phyloP scores from a whole-genome alignment of 1,139 yeast genomes.

The Candida pseudoviswanathii region DNA sequence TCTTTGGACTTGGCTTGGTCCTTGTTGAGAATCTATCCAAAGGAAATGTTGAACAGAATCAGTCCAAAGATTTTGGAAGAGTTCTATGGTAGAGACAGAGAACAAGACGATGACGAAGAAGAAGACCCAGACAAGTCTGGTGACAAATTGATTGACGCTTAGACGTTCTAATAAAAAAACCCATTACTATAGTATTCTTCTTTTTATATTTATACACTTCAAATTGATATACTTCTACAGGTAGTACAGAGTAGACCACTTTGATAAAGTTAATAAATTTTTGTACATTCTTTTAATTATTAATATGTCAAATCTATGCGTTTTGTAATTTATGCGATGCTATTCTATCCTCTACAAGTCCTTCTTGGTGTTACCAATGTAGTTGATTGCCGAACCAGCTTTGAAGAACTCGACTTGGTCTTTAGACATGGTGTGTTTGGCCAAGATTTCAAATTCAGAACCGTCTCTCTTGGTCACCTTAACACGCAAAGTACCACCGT shows the following conservation, averaged over 20 bases:
- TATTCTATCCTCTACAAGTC: conserved; percentile 2
- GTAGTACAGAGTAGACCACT: too few species aligned
- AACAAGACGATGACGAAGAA: conserved; percentile 57
- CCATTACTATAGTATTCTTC: not conserved
- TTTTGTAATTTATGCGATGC: not conserved
- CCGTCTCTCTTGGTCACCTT: conserved; percentile 79
- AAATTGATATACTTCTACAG: not conserved
- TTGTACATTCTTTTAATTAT: not conserved
- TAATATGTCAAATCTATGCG: not conserved
- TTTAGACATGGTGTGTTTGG: conserved; percentile 94
- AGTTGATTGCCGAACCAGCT: conserved; percentile 96
- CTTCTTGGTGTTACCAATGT: conserved; percentile 63
- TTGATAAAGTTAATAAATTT: too few species aligned
- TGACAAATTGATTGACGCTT: conserved; percentile 55
- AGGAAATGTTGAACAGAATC: conserved; percentile 97
- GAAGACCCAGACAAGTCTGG: conserved; percentile 32
- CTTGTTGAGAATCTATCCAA: conserved; percentile 95
- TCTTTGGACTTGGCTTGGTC: conserved; percentile 98
- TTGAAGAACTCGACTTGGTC: conserved; percentile 95
- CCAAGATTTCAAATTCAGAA: conserved; percentile 62
- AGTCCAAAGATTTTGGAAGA: conserved; percentile 95
- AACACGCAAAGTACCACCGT: conserved; percentile 77
- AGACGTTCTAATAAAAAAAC: conserved; percentile 13
- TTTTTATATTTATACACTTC: too few species aligned
- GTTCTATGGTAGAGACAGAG: conserved; percentile 88